These are phyloP conservation scores for Zizania palustris DNA, from an alignment of 202 grass and related monocot species.

Conservation along the genomic window DNA sequence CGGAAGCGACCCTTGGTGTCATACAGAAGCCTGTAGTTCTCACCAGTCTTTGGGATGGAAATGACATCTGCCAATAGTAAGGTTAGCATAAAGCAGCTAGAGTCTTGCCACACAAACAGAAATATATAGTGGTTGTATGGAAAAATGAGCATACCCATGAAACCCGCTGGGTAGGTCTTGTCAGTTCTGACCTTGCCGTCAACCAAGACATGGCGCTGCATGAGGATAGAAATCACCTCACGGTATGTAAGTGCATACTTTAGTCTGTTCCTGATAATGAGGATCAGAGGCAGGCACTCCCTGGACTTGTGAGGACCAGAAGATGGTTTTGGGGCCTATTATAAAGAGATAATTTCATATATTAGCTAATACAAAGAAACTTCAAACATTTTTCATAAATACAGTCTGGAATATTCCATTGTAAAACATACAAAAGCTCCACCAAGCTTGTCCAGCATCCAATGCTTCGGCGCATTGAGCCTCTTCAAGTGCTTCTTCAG, in stretches of 20 bases:
- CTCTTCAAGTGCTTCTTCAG: slow-evolving; percentile 52
- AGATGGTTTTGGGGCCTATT: slow-evolving; percentile 40
- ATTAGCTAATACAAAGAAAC: neutral
- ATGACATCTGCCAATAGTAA: slow-evolving; percentile 36
- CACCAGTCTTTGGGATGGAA: slow-evolving; percentile 43
- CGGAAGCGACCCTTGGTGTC: slow-evolving; percentile 49
- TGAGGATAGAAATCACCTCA: slow-evolving; percentile 50
- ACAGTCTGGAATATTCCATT: neutral
- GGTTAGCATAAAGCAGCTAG: neutral
- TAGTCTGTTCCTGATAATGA: slow-evolving; percentile 43
- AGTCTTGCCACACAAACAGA: neutral
- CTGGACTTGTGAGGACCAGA: slow-evolving; percentile 48
- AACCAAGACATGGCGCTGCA: slow-evolving; percentile 45
- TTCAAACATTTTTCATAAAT: neutral
- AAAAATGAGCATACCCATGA: slow-evolving; percentile 33
- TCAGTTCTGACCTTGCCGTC: slow-evolving; percentile 44
- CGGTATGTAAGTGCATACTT: slow-evolving; percentile 37
- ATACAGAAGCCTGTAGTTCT: slow-evolving; percentile 47
- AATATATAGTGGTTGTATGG: neutral
- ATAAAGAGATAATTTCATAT: neutral
- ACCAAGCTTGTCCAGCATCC: slow-evolving; percentile 51
- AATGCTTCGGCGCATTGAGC: slow-evolving; percentile 51
- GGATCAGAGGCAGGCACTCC: slow-evolving; percentile 44
- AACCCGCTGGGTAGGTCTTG: slow-evolving; percentile 52
- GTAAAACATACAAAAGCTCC: slow-evolving; percentile 44